Evolutionary conservation across 768 basidiomycete species (phyloP), one percentile per base, ranked within the genome.

Genomic region (Heimioporus sp.): DNA sequence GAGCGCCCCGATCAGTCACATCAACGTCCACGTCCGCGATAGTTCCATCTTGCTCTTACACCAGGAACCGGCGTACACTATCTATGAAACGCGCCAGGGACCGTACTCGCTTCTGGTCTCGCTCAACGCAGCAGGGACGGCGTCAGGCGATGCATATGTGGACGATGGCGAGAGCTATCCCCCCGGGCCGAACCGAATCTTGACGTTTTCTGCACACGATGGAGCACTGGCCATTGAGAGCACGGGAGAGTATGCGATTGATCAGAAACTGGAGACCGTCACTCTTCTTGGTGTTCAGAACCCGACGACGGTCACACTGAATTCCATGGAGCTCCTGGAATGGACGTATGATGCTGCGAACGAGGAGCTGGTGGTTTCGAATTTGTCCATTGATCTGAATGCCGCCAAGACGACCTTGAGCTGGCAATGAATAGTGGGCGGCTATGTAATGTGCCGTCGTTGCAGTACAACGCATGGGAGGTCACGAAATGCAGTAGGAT

Each of bases 11-110:
- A 80, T 91, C 4, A 77, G 83, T 16, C 83, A 88, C 61, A 90
- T 91, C 67, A 84, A 85, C 52, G 83, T 90, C 24, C 87, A 90
- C 63, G 67, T 91, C 52, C 80, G 88, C 16, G 81, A 83, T 51
- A 81, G 83, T 20, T 76, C 85, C 13, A 81, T 81, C 31, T 65
- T 91, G 11, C 76, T 90, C 17, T 65, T 88, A 36, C 81, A 90
- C 62, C 70, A 78, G 9, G 54, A 74, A 48, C 85, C 88, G 7
- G 82, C 68, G 2, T 88, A 89, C 65, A 91, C 87, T 1, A 77
- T 81, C 55, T 75, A 78, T 46, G 86, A 87, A 64, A 89, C 87
- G 0, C 76, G 78, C 4, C 67, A 77, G 39, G 79, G 80, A 0
- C 81, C 85, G 0, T 90, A 80, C 65, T 73, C 79, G 12, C 72